Percentiles rank a stretch among this genome's conserved stretches.
Conservation (phyloP, 192 early-diverging fungal species). For the Coemansia sp. region DNA sequence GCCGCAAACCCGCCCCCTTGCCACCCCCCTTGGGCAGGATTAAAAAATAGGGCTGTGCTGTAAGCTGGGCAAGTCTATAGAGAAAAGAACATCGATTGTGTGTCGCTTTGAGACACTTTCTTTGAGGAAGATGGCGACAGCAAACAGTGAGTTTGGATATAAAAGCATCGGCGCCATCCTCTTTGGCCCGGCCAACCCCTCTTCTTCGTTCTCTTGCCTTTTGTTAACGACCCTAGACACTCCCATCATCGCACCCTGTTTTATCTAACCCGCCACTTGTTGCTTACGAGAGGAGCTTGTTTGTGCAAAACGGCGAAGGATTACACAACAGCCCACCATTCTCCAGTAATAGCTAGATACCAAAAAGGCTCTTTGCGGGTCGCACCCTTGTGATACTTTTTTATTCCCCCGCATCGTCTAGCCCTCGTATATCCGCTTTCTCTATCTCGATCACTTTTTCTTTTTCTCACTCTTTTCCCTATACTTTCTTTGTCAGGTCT, state of each 20-base stretch:
- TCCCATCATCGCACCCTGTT: not conserved
- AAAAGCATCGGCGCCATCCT: constrained; percentile 9
- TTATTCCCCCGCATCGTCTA: not conserved
- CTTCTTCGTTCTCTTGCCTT: constrained; percentile 1
- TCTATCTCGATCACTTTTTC: constrained; percentile 10
- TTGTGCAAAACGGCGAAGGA: not conserved
- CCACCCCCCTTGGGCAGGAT: not conserved
- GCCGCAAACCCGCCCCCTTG: not conserved
- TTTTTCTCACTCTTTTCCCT: not conserved
- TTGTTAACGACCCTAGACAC: constrained; percentile 1
- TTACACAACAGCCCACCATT: not conserved
- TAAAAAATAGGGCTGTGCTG: not conserved
- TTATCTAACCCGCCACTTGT: constrained; percentile 1
- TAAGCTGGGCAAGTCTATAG: not conserved
- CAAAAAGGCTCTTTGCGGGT: not conserved
- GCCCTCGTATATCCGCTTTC: not conserved
- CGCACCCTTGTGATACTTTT: not conserved
- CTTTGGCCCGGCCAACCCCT: not conserved
- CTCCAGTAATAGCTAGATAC: not conserved
- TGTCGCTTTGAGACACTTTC: not conserved
- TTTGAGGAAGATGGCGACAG: constrained; percentile 1
- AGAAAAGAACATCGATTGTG: constrained; percentile 1
- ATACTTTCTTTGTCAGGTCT: constrained; percentile 14
- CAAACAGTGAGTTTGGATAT: constrained; percentile 4
- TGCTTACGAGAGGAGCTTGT: not conserved